These are phyloP conservation scores for Medicago arabica DNA, from an alignment of 306 rosid genomes.

Conservation along the genomic window DNA sequence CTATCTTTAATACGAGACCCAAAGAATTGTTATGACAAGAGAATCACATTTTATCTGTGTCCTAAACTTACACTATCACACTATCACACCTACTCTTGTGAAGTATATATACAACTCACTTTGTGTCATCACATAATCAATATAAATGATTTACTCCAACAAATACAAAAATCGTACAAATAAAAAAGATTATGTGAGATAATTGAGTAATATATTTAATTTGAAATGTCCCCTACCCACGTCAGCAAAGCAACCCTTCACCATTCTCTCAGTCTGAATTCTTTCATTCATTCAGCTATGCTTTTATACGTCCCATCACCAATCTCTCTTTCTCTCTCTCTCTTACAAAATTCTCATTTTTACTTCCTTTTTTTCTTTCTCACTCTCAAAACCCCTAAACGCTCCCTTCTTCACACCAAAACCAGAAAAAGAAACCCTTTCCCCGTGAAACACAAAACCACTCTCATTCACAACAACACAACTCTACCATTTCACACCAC, in stretches of 20 bases:
- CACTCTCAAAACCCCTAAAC: conserved; percentile 28
- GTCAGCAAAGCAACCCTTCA: conserved; percentile 34
- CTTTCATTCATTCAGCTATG: conserved; percentile 69
- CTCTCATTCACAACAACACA: background rate
- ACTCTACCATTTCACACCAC: background rate
- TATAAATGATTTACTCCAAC: background rate
- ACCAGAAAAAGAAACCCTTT: conserved; percentile 40
- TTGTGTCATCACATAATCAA: no score
- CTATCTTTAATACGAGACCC: no score
- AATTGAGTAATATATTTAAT: background rate
- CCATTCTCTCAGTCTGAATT: conserved; percentile 29
- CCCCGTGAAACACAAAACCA: conserved; percentile 29
- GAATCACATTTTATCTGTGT: no score
- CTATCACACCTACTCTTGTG: no score
- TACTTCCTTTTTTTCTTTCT: background rate
- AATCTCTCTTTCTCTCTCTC: conserved; percentile 24
- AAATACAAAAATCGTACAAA: background rate
- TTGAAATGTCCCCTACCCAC: background rate
- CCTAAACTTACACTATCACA: no score
- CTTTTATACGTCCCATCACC: conserved; percentile 86
- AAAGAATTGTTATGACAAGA: no score
- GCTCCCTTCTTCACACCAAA: conserved; percentile 32
- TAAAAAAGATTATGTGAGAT: background rate
- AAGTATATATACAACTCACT: no score
- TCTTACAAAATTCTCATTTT: background rate